Conservation (phyloP, 2,329 filamentous ascomycete genomes). For the Fusarium chuoi region DNA sequence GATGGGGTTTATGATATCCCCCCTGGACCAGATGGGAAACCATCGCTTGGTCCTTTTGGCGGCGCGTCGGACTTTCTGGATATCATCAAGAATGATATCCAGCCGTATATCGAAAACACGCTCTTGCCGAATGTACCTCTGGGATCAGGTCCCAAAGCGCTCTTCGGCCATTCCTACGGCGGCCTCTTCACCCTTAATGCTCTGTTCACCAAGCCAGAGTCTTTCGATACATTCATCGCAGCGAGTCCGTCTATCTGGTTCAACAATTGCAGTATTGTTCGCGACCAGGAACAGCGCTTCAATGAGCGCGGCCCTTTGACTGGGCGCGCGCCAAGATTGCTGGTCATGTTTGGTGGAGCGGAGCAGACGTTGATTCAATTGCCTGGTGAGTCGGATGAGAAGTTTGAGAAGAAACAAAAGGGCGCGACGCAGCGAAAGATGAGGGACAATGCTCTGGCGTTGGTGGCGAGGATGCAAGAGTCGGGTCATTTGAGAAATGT, state of each 20-base stretch:
- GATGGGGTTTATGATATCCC: slow-evolving; percentile 34
- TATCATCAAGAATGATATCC: slow-evolving; percentile 53
- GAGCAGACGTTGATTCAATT: slow-evolving; percentile 46
- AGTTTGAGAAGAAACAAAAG: slow-evolving; percentile 42
- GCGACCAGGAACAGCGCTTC: slow-evolving; percentile 45
- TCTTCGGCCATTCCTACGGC: slow-evolving; percentile 62
- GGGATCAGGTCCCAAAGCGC: slow-evolving; percentile 51
- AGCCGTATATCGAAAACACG: slow-evolving; percentile 42
- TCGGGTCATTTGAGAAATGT: slow-evolving; percentile 32
- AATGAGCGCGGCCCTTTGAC: slow-evolving; percentile 1
- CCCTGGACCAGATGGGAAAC: slow-evolving; percentile 33
- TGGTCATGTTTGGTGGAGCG: slow-evolving; percentile 47
- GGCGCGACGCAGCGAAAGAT: slow-evolving; percentile 35
- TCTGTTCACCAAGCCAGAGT: slow-evolving; percentile 51
- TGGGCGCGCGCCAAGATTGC: slow-evolving; percentile 43
- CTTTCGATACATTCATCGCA: slow-evolving; percentile 57
- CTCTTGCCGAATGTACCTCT: slow-evolving; percentile 43
- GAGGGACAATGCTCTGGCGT: slow-evolving; percentile 36
- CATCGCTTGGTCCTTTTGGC: slow-evolving; percentile 43
- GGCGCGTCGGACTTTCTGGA: slow-evolving; percentile 57
- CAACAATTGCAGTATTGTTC: slow-evolving; percentile 54
- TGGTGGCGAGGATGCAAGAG: slow-evolving; percentile 33
- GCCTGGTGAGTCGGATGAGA: slow-evolving; percentile 45
- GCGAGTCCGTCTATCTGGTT: slow-evolving; percentile 61
- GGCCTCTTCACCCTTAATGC: slow-evolving; percentile 59